Evolutionary conservation across 2,329 filamentous ascomycete species (phyloP), one percentile per base, ranked within the genome.

Genomic region (Apiospora kogelbergensis): DNA sequence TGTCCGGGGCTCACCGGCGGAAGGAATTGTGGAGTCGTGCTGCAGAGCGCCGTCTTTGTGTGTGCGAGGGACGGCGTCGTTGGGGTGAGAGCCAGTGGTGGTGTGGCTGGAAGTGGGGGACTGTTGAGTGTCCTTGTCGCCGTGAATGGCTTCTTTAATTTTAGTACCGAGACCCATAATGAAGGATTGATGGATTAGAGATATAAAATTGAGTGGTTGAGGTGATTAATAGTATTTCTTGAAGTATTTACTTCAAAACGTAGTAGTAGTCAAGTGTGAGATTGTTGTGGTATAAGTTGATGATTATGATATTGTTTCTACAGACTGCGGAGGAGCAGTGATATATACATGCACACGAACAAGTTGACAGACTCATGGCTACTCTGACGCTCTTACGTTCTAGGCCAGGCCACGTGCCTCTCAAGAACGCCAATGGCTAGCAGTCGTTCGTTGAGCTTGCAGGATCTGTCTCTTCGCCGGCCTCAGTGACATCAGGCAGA

Each of bases 151-250:
- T 40, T 74, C 73, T 71, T 75, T 75, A 68, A 75, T 73, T 65
- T 75, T 75, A 42, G 69, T 64, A 41, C 72, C 74, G 63, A 75
- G 60, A 71, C 74, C 74, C 74, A 75, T 75, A 45, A 30, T 72
- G 53, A 60, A 60, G n/a, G 26, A 60, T 60, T 11, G 17, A 20
- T 3, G 26, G 20, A 10, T 26, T 40, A 22, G 15, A 26, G 13
- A 20, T 30, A 7, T 11, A 57, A 48, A 26, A 40, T 10, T 60
- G 11, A n/a, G 30, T 37, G 53, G 26, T 60, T 11, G 7, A 40
- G 37, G 7, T 40, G 9, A 33, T 17, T 17, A 17, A 30, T 60
- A 37, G 7, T 53, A n/a, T 20, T 9, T 20, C 6, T 30, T 2
- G 40, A 15, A 33, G 26, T 30, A 20, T 57, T 2, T 15, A 30